Percentiles rank a stretch among this genome's conserved stretches.
Evolutionary conservation across 192 early-diverging fungal species (phyloP).

Genomic region (Geranomyces michiganensis): DNA sequence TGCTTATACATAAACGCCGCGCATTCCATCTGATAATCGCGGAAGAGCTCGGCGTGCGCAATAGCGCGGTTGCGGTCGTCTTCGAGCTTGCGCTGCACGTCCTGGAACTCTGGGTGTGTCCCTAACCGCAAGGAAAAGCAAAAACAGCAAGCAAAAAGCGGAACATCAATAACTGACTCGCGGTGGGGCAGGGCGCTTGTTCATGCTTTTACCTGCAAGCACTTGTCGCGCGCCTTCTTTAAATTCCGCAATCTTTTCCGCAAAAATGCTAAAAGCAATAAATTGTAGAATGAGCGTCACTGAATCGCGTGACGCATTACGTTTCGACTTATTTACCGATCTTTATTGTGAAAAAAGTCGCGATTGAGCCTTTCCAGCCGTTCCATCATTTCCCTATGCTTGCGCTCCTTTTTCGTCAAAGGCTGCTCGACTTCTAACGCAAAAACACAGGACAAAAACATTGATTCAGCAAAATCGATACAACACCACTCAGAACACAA

Average conservation of each 20-base stretch:
- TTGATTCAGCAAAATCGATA: neutral
- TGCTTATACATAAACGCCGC: slow-evolving; percentile 65
- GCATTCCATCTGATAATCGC: slow-evolving; percentile 72
- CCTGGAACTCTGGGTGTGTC: slow-evolving; percentile 66
- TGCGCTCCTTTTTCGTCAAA: slow-evolving; percentile 56
- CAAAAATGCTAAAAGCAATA: slow-evolving; percentile 40
- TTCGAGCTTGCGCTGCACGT: slow-evolving; percentile 63
- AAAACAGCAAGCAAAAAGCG: neutral
- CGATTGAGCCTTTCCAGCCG: slow-evolving; percentile 59
- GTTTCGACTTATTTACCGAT: slow-evolving; percentile 46
- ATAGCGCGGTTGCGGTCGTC: slow-evolving; percentile 60
- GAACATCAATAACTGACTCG: no score
- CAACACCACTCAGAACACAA: no score
- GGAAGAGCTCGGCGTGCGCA: slow-evolving; percentile 57
- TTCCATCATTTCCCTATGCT: slow-evolving; percentile 56
- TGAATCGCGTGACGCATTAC: no score
- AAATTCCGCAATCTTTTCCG: slow-evolving; percentile 49
- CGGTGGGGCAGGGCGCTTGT: no score
- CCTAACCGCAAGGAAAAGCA: neutral
- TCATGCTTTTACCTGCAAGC: neutral
- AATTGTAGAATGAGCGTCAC: neutral
- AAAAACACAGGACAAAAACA: neutral
- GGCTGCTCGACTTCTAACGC: slow-evolving; percentile 19
- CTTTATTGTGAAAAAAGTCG: slow-evolving; percentile 65
- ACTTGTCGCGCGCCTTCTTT: slow-evolving; percentile 33